Conservation (phyloP, 371 early-diverging fungal genomes). For the Mortierella polycephala region DNA sequence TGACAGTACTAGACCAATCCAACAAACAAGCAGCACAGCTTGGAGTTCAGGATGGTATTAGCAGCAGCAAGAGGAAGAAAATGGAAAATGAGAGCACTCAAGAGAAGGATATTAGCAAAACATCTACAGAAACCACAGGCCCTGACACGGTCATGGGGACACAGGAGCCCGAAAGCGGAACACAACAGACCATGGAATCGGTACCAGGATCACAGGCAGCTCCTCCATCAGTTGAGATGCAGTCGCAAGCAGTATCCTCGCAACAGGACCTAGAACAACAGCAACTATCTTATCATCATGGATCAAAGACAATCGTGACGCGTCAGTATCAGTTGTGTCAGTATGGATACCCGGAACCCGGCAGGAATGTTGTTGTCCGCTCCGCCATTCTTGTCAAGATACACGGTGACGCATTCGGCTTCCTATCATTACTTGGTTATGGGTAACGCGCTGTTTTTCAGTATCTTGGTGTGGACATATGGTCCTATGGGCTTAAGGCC, state of each 20-base stretch:
- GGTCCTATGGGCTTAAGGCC: too few species aligned
- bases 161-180: conserved; percentile 1
- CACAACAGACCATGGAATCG: background rate
- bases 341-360: conserved; percentile 51
- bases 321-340: conserved; percentile 50
- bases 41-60: background rate
- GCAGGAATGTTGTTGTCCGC: conserved; percentile 45
- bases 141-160: conserved; percentile 12
- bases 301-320: conserved; percentile 28
- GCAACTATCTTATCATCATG: background rate
- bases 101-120: background rate
- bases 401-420: conserved; percentile 47
- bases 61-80: conserved; percentile 11
- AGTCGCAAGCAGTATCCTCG: background rate
- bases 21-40: conserved; percentile 4
- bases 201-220: background rate
- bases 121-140: background rate
- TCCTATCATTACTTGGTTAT: conserved; percentile 43
- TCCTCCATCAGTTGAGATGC: background rate
- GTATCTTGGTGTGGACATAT: too few species aligned
- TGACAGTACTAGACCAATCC: conserved; percentile 25
- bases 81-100: background rate
- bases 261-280: background rate
- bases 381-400: conserved; percentile 52
- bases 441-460: conserved; percentile 16